Evolutionary conservation across 1,139 yeast genomes (phyloP).

Genomic region (Citeromyces siamensis): DNA sequence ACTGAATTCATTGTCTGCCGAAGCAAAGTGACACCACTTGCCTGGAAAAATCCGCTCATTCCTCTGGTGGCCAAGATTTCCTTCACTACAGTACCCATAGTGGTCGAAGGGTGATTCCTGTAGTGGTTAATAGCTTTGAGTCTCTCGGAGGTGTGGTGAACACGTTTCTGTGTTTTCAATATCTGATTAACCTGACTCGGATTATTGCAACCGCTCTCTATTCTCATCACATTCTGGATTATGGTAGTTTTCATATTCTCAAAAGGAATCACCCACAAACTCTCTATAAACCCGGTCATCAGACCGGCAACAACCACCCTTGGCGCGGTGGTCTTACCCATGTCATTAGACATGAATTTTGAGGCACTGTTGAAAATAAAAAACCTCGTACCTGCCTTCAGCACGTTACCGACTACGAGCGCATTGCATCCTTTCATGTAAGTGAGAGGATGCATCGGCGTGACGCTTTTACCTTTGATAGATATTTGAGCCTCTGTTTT

Average conservation of each 20-base stretch:
- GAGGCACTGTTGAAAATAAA: conserved; percentile 68
- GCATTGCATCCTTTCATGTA: conserved; percentile 65
- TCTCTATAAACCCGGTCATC: conserved; percentile 74
- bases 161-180: neutral
- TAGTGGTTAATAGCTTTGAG: conserved; percentile 8
- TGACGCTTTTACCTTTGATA: neutral
- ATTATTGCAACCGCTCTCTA: conserved; percentile 5
- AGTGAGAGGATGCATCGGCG: conserved; percentile 20
- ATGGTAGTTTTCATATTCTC: conserved; percentile 78
- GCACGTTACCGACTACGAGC: conserved; percentile 59
- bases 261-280: conserved; percentile 79
- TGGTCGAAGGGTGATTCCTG: conserved; percentile 40
- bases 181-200: conserved; percentile 9
- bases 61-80: conserved; percentile 76
- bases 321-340: conserved; percentile 52
- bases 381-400: conserved; percentile 65
- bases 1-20: conserved; percentile 74
- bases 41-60: conserved; percentile 65
- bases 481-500: conserved; percentile 40
- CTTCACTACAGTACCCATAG: conserved; percentile 36
- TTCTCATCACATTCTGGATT: conserved; percentile 50
- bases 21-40: conserved; percentile 64
- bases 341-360: conserved; percentile 56
- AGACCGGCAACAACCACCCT: conserved; percentile 74
- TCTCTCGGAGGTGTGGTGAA: neutral